phyloP scores from a whole-genome alignment of 805 yeast genomes.

The Zygoascus biomembranicola region DNA sequence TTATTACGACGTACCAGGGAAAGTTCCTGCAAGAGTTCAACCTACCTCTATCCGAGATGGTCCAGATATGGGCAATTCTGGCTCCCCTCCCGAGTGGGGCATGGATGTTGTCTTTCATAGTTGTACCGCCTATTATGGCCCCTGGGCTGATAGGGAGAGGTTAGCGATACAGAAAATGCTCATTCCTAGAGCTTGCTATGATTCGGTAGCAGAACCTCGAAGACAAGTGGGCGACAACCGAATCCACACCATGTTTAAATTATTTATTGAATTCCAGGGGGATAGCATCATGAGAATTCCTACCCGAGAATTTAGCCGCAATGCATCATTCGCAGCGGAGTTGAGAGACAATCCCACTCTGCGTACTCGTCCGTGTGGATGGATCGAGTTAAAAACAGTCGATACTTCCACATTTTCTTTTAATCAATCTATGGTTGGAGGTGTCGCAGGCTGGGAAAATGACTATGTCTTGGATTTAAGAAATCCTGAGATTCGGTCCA shows the following conservation, averaged over 20 bases:
- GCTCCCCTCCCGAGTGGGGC: slow-evolving; percentile 52
- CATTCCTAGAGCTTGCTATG: slow-evolving; percentile 59
- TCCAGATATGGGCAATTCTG: slow-evolving; percentile 52
- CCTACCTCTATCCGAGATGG: slow-evolving; percentile 32
- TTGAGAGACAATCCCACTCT: slow-evolving; percentile 26
- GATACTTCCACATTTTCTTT: slow-evolving; percentile 43
- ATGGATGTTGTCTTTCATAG: slow-evolving; percentile 48
- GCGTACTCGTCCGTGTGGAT: slow-evolving; percentile 67
- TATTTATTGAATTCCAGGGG: slow-evolving; percentile 52
- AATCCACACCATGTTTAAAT: slow-evolving; percentile 45
- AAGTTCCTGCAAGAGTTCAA: slow-evolving; percentile 35
- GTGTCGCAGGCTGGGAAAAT: slow-evolving; percentile 49
- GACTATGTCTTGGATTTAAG: slow-evolving; percentile 37
- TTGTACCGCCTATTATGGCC: slow-evolving; percentile 76
- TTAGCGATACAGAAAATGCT: slow-evolving; percentile 53
- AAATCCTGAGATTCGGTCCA: slow-evolving; percentile 60
- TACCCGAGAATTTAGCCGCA: slow-evolving; percentile 76
- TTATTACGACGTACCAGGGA: slow-evolving; percentile 68
- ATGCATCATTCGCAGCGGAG: slow-evolving; percentile 34
- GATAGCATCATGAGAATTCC: slow-evolving; percentile 70
- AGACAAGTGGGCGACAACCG: slow-evolving; percentile 46
- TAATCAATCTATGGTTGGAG: slow-evolving; percentile 45
- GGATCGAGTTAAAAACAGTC: slow-evolving; percentile 70
- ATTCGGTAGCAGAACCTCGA: slow-evolving; percentile 37
- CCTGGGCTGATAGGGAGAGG: slow-evolving; percentile 91